Evolutionary conservation across 75 land plant genomes (phyloP).

Genomic region (Isoetes taiwanensis): DNA sequence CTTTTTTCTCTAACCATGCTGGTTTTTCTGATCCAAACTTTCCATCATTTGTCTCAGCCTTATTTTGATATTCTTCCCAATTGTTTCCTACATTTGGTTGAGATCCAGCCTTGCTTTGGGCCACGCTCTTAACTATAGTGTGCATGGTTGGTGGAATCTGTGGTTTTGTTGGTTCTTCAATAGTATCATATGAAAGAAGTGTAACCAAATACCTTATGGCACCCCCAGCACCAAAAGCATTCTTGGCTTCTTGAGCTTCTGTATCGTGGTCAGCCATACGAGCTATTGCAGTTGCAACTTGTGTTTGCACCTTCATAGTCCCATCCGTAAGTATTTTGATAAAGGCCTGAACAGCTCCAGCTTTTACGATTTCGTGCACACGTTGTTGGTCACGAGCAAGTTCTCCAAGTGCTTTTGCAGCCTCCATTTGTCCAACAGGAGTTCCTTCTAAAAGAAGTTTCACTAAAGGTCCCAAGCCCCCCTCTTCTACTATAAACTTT

Average conservation of each 20-base stretch:
- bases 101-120: too few species aligned
- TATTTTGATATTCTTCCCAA: too few species aligned
- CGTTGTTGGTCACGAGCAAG: constrained; percentile 33
- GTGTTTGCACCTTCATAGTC: constrained; percentile 39
- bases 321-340: constrained; percentile 28
- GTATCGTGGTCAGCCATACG: neutral
- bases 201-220: too few species aligned
- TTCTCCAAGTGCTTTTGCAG: constrained; percentile 35
- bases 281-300: neutral
- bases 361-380: constrained; percentile 22
- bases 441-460: constrained; percentile 48
- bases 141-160: too few species aligned
- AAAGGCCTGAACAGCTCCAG: constrained; percentile 36
- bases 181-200: too few species aligned
- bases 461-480: constrained; percentile 54
- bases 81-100: too few species aligned
- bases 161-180: too few species aligned
- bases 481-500: constrained; percentile 66
- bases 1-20: too few species aligned
- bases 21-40: too few species aligned
- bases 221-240: too few species aligned
- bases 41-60: too few species aligned
- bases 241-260: neutral
- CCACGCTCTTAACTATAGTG: too few species aligned
- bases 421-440: constrained; percentile 42